Conservation (phyloP, 495 filamentous ascomycete genomes). For the Xylaria acuta region DNA sequence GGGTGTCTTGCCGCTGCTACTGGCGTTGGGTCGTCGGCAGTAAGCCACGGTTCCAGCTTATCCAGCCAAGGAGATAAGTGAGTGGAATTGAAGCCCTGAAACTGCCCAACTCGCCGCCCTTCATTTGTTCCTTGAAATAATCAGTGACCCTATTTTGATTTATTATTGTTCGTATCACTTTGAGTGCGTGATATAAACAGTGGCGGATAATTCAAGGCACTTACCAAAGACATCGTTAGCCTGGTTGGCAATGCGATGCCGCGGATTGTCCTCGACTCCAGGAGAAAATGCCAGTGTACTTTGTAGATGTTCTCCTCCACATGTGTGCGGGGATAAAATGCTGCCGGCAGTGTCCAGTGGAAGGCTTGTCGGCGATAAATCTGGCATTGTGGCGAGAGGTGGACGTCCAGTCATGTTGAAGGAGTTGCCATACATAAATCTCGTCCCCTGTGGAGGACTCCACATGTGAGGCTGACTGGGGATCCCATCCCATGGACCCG, state of each 20-base stretch:
- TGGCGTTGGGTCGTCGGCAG: neutral
- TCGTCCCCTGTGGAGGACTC: neutral
- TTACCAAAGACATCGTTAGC: neutral
- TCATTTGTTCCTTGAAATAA: neutral
- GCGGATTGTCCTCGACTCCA: neutral
- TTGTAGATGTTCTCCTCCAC: neutral
- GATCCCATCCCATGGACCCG: neutral
- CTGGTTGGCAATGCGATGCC: neutral
- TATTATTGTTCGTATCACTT: neutral
- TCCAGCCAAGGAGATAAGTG: neutral
- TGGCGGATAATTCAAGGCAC: neutral
- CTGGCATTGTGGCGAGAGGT: neutral
- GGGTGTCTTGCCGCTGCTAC: neutral
- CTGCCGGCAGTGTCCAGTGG: neutral
- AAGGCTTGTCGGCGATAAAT: neutral
- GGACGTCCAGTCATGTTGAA: neutral
- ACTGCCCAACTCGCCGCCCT: neutral
- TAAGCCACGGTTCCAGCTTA: neutral
- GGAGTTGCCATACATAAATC: neutral
- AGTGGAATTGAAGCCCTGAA: neutral
- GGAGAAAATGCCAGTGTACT: neutral
- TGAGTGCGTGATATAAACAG: neutral
- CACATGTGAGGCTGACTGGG: constrained; percentile 5
- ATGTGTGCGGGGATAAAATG: neutral
- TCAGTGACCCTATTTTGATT: neutral